Percentiles rank a stretch among this genome's conserved stretches.
Evolutionary conservation across 2,329 filamentous ascomycete genomes (phyloP).

Genomic region (Sporothrix mexicana): DNA sequence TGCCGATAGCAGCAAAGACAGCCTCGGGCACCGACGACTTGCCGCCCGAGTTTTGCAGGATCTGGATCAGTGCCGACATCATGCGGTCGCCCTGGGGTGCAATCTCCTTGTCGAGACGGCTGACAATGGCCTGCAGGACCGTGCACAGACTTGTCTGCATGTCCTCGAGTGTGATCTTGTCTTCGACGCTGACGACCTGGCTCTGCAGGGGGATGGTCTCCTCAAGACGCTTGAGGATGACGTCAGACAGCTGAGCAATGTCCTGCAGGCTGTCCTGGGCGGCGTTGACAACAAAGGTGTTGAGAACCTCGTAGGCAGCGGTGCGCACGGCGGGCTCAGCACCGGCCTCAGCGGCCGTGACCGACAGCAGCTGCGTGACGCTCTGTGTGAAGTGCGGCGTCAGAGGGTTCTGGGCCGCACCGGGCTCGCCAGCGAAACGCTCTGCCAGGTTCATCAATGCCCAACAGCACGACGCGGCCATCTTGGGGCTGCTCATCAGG

Average conservation of each 20-base stretch:
- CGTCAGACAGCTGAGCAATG: conserved; percentile 81
- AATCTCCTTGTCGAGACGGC: conserved; percentile 89
- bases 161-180: conserved; percentile 93
- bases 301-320: conserved; percentile 95
- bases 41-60: conserved; percentile 75
- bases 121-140: conserved; percentile 88
- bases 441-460: conserved; percentile 98
- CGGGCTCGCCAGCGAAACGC: conserved; percentile 86
- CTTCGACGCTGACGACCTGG: conserved; percentile 96
- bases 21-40: conserved; percentile 96
- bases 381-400: conserved; percentile 94
- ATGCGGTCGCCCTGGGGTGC: conserved; percentile 89
- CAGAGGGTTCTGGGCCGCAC: conserved; percentile 77
- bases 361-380: conserved; percentile 79
- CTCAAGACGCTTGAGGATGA: conserved; percentile 89
- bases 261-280: conserved; percentile 83
- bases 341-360: conserved; percentile 73
- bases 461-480: conserved; percentile 98
- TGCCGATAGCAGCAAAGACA: conserved; percentile 88
- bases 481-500: conserved; percentile 89
- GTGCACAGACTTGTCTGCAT: conserved; percentile 96
- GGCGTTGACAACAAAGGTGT: conserved; percentile 89
- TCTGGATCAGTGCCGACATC: conserved; percentile 85
- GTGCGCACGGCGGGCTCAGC: conserved; percentile 89
- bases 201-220: conserved; percentile 86